Evolutionary conservation across 306 rosid genomes (phyloP).

Genomic region (Gillenia trifoliata): DNA sequence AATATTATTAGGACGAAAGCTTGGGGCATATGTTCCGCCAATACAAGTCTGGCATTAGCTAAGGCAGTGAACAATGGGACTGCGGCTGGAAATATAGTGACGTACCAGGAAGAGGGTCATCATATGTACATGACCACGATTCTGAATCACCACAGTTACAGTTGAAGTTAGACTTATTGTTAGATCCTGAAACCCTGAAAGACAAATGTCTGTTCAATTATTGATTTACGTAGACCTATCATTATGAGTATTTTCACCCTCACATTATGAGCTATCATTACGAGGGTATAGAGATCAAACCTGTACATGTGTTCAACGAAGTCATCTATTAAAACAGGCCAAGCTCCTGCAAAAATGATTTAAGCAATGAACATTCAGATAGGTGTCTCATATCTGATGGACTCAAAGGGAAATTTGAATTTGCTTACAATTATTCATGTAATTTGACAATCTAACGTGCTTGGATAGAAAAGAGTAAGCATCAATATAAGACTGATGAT

Average conservation of each 20-base stretch:
- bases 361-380: conserved; percentile 4
- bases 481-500: neutral
- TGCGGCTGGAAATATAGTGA: neutral
- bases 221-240: neutral
- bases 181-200: conserved; percentile 59
- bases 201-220: neutral
- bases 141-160: conserved; percentile 74
- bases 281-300: conserved; percentile 42
- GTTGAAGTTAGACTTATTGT: conserved; percentile 31
- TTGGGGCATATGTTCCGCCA: conserved; percentile 1
- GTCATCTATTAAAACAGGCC: conserved; percentile 97
- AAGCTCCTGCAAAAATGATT: conserved; percentile 69
- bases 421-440: too few relatives aligned
- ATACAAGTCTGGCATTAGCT: neutral
- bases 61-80: neutral
- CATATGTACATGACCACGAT: conserved; percentile 41
- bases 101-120: conserved; percentile 68
- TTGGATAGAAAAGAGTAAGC: neutral
- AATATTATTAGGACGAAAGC: conserved; percentile 6
- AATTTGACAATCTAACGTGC: neutral
- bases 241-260: neutral
- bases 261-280: neutral
- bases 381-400: neutral
- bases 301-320: conserved; percentile 97
- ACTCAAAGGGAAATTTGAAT: neutral